Base-by-base conservation (phyloP, 495 filamentous ascomycete genomes). In the Penicilliopsis zonata region DNA sequence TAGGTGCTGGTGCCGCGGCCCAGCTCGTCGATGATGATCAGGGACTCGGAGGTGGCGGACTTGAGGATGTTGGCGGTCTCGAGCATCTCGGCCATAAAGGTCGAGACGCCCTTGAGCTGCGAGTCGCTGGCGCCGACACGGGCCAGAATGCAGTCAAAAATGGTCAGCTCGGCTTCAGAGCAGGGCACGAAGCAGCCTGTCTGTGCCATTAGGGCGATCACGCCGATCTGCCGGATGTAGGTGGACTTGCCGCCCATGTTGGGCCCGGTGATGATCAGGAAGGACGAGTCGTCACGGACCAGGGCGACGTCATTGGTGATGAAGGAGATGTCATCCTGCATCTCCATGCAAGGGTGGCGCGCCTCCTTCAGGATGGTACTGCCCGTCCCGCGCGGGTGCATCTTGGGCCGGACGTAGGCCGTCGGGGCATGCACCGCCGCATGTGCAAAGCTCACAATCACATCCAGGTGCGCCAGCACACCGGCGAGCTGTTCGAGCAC, bases 61-160 rank as follows among this genome's bases (percentile, higher is more conserved):
- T 96, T 96, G 49, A 99, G 80, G 40, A 99, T 99, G 47, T 94
- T 95, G 35, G 90, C 84, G 0, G 90, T 99, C 50, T 99, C 90
- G 16, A 99, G 70, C 90, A 99, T 99, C 62, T 99, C 90, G 0
- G 92, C 92, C 92, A 99, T 99, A 66, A 99, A 99, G 0, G 90
- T 99, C 24, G 85, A 93, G 5, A 99, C 92, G 21, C 90, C 90
- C 58, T 99, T 99, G 22, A 99, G 74, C 51, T 96, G 90, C 5
- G 81, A 87, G 55, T 99, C 90, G 49, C 79, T 86, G 3, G 90
- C 90, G 31, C 90, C 90, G 3, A 99, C 90, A 42, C 90, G 80
- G 6, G 90, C 92, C 20, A 99, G 84, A 36, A 99, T 95, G 50
- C 84, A 92, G 59, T 99, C 90, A 55, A 96, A 99, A 36, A 99